phyloP scores from a whole-genome alignment of 768 basidiomycete species.

The Leccinum truebloodii region DNA sequence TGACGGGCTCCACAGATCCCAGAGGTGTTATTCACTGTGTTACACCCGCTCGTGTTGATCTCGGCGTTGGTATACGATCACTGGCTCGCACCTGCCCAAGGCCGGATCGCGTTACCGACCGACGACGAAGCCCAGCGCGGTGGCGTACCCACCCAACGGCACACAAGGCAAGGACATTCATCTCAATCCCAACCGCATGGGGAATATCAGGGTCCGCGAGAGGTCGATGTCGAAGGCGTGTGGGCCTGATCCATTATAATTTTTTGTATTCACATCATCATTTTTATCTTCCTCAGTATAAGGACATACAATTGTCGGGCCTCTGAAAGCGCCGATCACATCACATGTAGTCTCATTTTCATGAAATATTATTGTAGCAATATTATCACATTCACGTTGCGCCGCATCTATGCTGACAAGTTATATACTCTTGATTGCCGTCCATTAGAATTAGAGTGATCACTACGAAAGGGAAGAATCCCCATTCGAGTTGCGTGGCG shows the following conservation, averaged over 20 bases:
- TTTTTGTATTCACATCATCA: not conserved
- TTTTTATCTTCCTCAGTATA: not conserved
- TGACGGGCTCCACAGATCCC: constrained; percentile 46
- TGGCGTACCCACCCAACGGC: not conserved
- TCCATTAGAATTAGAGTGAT: not conserved
- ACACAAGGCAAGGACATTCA: constrained; percentile 12
- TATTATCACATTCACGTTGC: not conserved
- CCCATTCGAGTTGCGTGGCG: not conserved
- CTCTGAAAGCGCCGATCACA: not conserved
- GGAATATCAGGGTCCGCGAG: constrained; percentile 32
- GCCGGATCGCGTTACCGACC: constrained; percentile 44
- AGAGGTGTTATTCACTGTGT: constrained; percentile 59
- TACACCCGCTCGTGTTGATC: constrained; percentile 65
- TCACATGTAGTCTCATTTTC: not conserved
- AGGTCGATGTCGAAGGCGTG: constrained; percentile 43
- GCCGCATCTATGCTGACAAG: not conserved
- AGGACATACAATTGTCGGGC: not conserved
- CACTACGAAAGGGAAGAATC: not conserved
- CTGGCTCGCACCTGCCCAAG: constrained; percentile 21
- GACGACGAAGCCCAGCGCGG: constrained; percentile 34
- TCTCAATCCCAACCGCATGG: not conserved
- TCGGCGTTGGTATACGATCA: constrained; percentile 42
- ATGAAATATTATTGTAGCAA: not conserved
- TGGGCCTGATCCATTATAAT: constrained; percentile 32
- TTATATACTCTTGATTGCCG: not conserved